These are phyloP conservation scores for Colletotrichum sp. DNA, from an alignment of 2,329 filamentous ascomycete genomes.

Conservation along the genomic window DNA sequence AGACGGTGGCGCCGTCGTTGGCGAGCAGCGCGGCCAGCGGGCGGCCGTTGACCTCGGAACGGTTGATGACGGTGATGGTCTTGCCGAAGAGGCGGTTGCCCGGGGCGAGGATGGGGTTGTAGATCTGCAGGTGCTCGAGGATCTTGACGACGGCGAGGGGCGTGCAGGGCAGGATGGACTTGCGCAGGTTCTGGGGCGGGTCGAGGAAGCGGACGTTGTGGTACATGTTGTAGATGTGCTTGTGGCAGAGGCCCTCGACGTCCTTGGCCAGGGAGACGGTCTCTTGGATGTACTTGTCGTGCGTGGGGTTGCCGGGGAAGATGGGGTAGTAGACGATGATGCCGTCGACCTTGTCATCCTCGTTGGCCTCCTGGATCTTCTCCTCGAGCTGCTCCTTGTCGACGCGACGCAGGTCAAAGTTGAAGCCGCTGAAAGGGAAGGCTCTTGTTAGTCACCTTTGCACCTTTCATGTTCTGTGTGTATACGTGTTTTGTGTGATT, in stretches of 20 bases:
- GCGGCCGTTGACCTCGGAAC: constrained; percentile 92
- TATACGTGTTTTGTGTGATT: not conserved
- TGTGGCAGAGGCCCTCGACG: constrained; percentile 92
- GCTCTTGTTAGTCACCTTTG: constrained; percentile 11
- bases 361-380: constrained; percentile 83
- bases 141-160: constrained; percentile 97
- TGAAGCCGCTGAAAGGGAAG: constrained; percentile 72
- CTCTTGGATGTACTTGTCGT: constrained; percentile 96
- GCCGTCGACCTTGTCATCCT: constrained; percentile 77
- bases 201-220: constrained; percentile 97
- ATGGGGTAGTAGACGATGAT: constrained; percentile 99
- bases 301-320: constrained; percentile 78
- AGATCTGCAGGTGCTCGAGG: constrained; percentile 92
- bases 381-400: constrained; percentile 91
- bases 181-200: constrained; percentile 75
- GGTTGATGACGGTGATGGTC: constrained; percentile 95
- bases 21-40: constrained; percentile 91
- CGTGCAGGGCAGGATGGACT: constrained; percentile 94
- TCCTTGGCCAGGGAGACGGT: constrained; percentile 90
- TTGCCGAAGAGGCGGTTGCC: constrained; percentile 93
- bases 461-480: not conserved
- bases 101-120: constrained; percentile 92
- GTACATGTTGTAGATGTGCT: constrained; percentile 99
- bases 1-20: constrained; percentile 95
- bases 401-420: constrained; percentile 83